Evolutionary conservation across 2,329 filamentous ascomycete species (phyloP).

Genomic region (Calonectria leucothoes): DNA sequence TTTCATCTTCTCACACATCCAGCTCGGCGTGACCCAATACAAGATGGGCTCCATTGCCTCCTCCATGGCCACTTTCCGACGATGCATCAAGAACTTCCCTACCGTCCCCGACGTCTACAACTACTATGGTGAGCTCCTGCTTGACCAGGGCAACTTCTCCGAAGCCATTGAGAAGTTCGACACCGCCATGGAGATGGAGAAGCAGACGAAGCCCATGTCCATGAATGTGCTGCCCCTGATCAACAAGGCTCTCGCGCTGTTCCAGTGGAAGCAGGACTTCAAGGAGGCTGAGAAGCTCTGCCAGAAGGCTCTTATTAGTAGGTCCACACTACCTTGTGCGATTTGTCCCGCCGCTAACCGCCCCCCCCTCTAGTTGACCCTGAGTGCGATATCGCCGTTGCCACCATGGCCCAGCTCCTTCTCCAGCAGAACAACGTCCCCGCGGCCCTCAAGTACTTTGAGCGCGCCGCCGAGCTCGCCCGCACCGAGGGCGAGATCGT

Average conservation of each 20-base stretch:
- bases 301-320: constrained; percentile 97
- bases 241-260: constrained; percentile 96
- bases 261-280: constrained; percentile 99
- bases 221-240: constrained; percentile 99
- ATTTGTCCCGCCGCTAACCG: constrained; percentile 46
- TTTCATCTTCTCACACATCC: constrained; percentile 99
- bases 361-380: constrained; percentile 80
- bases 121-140: constrained; percentile 96
- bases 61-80: constrained; percentile 97
- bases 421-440: constrained; percentile 98
- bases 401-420: constrained; percentile 97
- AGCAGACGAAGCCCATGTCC: constrained; percentile 89
- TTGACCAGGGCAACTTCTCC: constrained; percentile 95
- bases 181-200: constrained; percentile 98
- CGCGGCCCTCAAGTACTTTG: constrained; percentile 95
- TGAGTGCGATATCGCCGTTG: constrained; percentile 98
- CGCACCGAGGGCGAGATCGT: constrained; percentile 96
- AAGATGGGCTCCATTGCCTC: constrained; percentile 99
- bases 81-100: constrained; percentile 98
- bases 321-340: constrained; percentile 52
- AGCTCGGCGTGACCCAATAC: constrained; percentile 98
- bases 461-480: constrained; percentile 93
- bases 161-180: constrained; percentile 99
- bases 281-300: constrained; percentile 94
- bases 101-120: constrained; percentile 98